Percentiles rank a stretch among this genome's conserved stretches.
Conservation (phyloP, 177 flowering plant genomes). For the Vitis hybrid region DNA sequence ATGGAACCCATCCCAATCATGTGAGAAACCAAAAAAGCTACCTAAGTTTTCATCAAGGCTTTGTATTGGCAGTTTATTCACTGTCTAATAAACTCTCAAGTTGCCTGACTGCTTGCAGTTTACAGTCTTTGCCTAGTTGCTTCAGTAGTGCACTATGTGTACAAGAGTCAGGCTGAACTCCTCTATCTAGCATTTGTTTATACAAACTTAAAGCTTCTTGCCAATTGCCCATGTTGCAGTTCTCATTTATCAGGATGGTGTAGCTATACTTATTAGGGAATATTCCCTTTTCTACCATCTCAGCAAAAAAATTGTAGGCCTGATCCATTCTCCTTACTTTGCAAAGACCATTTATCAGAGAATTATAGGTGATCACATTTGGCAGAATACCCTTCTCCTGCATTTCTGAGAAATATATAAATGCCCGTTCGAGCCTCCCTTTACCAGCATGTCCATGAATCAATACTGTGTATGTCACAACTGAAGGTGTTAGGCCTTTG, state of each 20-base stretch:
- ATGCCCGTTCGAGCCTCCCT: conserved; percentile 46
- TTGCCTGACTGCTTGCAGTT: conserved; percentile 28
- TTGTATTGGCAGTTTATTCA: conserved; percentile 5
- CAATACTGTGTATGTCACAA: conserved; percentile 70
- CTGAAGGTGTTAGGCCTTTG: conserved; percentile 50
- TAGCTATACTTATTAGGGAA: conserved; percentile 66
- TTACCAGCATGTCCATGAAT: conserved; percentile 57
- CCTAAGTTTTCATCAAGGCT: neutral
- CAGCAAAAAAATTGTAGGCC: conserved; percentile 44
- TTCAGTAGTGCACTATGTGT: conserved; percentile 54
- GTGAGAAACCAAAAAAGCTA: neutral
- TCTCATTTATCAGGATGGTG: conserved; percentile 56
- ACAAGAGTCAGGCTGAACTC: conserved; percentile 56
- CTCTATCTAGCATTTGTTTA: conserved; percentile 56
- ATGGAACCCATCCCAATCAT: neutral
- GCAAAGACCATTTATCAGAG: conserved; percentile 65
- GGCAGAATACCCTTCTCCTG: conserved; percentile 48
- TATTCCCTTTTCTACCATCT: conserved; percentile 52
- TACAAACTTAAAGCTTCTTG: conserved; percentile 61
- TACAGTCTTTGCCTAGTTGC: conserved; percentile 34
- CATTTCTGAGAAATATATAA: conserved; percentile 58
- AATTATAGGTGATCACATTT: conserved; percentile 72
- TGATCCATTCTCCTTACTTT: conserved; percentile 37
- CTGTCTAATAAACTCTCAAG: conserved; percentile 31
- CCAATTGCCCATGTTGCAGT: conserved; percentile 51